Evolutionary conservation across 495 filamentous ascomycete species (phyloP), one percentile per base, ranked within the genome.

Genomic region (Penicillium waksmanii): DNA sequence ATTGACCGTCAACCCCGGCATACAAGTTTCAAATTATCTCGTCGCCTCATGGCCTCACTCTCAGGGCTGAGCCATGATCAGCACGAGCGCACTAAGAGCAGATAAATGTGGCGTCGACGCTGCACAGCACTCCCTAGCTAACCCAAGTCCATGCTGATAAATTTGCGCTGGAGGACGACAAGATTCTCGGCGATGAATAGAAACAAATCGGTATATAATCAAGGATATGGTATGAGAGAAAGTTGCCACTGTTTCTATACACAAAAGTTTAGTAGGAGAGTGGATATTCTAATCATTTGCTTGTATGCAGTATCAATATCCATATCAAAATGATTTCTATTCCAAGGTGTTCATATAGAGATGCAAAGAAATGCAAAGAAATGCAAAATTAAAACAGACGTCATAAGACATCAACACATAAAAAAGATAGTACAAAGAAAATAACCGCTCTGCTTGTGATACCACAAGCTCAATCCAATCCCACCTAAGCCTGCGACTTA

Each of bases 401-500:
- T 48, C 8, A 48, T 4, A 25, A 48, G 3, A 48, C 21, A 25
- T 12, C 21, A 23, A 43, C 18, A 48, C 18, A 25, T 25, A 27
- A 15, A 23, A 12, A 48, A 48, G 4, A 27, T 17, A 46, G 1
- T 19, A 46, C 13, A n/a, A 44, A 44, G 42, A 27, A 48, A 48
- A 25, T 25, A 25, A 44, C 42, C 15, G 18, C 12, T 43, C 17
- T 38, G 42, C 42, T 18, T 44, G 42, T 10, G 8, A 21, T 18
- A 19, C 23, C 3, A 27, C 46, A 48, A 48, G 46, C 46, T 13
- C 46, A 23, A 5, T 12, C 46, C 10, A 23, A 10, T 38, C 12
- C 15, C 36, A 31, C 9, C 55, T 47, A 69, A 31, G 61, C 51
- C 52, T 65, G 66, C 23, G 69, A 72, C 55, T 72, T 70, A n/a